Evolutionary conservation across 2,329 filamentous ascomycete genomes (phyloP), one percentile per base, ranked within the genome.

Genomic region (Arthrobotrys sinensis): DNA sequence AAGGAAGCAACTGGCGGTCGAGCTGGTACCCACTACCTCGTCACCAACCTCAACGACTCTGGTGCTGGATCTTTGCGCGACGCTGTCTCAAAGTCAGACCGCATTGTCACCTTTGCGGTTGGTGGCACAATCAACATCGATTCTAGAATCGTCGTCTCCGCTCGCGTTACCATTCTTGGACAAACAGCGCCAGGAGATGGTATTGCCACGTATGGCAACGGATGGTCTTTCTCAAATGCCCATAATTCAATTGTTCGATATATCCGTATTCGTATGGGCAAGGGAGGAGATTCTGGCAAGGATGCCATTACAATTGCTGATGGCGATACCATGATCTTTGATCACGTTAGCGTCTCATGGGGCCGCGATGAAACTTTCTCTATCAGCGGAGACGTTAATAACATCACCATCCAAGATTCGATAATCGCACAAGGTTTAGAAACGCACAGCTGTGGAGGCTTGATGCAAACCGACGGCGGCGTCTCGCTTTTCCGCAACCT

Each of bases 291-390:
- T n/a, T 85, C 85, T 1, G 87, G 87, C 6, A 89, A 89, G 80
- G 87, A 88, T 75, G 88, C 85, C 1, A 85, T 88, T 48, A 86
- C 85, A 16, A 88, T 89, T 70, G 88, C 87, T 4, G 85, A 87
- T 7, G 87, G 87, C 6, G 82, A 83, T 36, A 87, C 86, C 79
- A 88, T 89, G 84, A 89, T 89, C 53, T 88, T 89, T 80, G 88
- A 89, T 81, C 88, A 89, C 78, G 83, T 88, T 36, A 86, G 85
- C 19, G 85, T 87, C 14, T 85, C 86, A 0, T 89, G 87, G 86
- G 88, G 88, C n/a, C 86, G 87, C 10, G 87, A 88, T 73, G 88
- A 89, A 82, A 88, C 86, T 0, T 88, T 88, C 80, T 86, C 85
- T 11, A 88, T 88, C 80, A 87, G 83, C 21, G 87, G 86, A 0